A percentile compares a stretch with the other conserved stretches of the same genome.
Evolutionary conservation across 2,329 filamentous ascomycete species (phyloP).

Genomic region (Leptographium radiaticola): DNA sequence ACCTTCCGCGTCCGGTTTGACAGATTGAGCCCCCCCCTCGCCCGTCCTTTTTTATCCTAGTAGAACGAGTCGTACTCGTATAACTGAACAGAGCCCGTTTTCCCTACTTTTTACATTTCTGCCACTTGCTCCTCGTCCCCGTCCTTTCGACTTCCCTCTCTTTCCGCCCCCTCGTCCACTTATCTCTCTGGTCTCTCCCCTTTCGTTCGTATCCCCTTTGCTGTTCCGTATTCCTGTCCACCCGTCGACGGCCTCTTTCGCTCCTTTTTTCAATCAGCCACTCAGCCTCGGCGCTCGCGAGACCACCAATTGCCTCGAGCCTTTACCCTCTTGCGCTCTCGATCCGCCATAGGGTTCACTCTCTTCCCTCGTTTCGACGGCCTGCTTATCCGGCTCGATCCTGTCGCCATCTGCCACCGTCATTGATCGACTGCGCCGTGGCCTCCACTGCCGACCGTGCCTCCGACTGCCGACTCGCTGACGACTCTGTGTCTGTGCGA

Average conservation of each 20-base stretch:
- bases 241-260: neutral
- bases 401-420: too few species aligned
- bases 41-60: neutral
- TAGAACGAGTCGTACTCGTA: neutral
- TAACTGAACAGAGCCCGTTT: neutral
- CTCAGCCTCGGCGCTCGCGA: neutral
- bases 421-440: too few species aligned
- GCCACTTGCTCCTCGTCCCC: neutral
- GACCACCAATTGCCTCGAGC: neutral
- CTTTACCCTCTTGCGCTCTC: neutral
- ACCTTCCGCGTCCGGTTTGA: conserved; percentile 4
- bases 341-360: neutral
- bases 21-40: conserved; percentile 6
- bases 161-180: neutral
- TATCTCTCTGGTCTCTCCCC: neutral
- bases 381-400: too few species aligned
- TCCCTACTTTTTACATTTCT: neutral
- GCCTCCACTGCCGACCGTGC: neutral
- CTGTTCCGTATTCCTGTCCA: neutral
- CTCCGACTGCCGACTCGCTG: too few species aligned
- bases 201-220: neutral
- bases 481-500: neutral
- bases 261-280: too few species aligned
- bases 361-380: neutral
- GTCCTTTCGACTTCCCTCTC: neutral